Conservation (phyloP, 805 yeast genomes). For the Saturnispora ahearnii region DNA sequence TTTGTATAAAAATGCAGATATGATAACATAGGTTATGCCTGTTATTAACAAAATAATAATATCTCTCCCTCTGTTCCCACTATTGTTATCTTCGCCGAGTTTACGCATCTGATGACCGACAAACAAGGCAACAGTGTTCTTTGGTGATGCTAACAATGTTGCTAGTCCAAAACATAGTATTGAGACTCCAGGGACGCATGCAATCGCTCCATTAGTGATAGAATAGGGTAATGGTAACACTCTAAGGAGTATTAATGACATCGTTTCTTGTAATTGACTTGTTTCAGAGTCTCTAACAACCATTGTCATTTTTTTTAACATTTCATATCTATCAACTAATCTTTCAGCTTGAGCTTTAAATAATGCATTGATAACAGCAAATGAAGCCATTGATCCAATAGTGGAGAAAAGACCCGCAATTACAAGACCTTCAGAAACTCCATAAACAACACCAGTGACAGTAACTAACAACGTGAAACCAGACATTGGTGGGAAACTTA, state of each 20-base stretch:
- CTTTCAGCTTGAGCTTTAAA: slow-evolving; percentile 48
- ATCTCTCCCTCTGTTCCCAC: slow-evolving; percentile 48
- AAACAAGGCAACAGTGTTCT: slow-evolving; percentile 64
- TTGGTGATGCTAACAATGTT: slow-evolving; percentile 71
- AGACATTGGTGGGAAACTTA: slow-evolving; percentile 83
- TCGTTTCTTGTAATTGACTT: slow-evolving; percentile 44
- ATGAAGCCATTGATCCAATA: slow-evolving; percentile 68
- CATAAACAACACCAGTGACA: slow-evolving; percentile 73
- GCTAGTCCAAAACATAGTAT: slow-evolving; percentile 58
- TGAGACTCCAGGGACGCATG: slow-evolving; percentile 72
- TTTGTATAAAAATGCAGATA: slow-evolving; percentile 60
- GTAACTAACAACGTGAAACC: slow-evolving; percentile 70
- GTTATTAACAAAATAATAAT: slow-evolving; percentile 53
- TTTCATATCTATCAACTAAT: slow-evolving; percentile 53
- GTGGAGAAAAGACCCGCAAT: slow-evolving; percentile 55
- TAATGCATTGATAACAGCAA: slow-evolving; percentile 53
- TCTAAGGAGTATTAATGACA: slow-evolving; percentile 62
- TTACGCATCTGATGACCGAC: slow-evolving; percentile 67
- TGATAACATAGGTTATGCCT: slow-evolving; percentile 39
- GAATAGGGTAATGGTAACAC: slow-evolving; percentile 93
- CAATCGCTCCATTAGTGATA: slow-evolving; percentile 83
- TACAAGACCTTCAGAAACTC: slow-evolving; percentile 77
- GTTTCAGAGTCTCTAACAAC: slow-evolving; percentile 49
- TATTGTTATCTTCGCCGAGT: slow-evolving; percentile 48
- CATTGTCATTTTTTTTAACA: slow-evolving; percentile 64